Evolutionary conservation across 2,329 filamentous ascomycete genomes (phyloP), one percentile per base, ranked within the genome.

Genomic region (Fusarium palustre): DNA sequence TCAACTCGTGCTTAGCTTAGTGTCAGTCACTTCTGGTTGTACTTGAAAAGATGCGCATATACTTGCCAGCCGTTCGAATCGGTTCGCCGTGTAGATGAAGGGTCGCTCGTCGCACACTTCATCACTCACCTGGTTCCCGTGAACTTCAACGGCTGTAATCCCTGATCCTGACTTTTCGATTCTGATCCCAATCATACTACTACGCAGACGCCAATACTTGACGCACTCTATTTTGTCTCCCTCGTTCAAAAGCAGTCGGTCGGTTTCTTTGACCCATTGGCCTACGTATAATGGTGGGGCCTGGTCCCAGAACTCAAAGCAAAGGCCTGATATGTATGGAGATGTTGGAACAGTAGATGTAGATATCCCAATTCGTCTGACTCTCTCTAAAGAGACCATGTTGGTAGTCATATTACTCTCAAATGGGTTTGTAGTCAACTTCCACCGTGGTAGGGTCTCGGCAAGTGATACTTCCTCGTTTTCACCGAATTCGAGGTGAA

Each of bases 41-140:
- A 16, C 4, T 9, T 38, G 4, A 0, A 38, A 38, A n/a, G n/a
- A 4, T 6, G 7, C 8, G 4, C 11, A 12, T 20, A 10, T 3
- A 39, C 36, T 39, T 39, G n/a, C 36, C 11, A 39, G 36, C 22
- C 7, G 36, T 20, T 20, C 18, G 6, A 20, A 13, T 39, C 6
- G 36, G 3, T 20, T 39, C 6, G n/a, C 36, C 11, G n/a, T 39
- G 11, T 22, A 12, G 12, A 20, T 39, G 36, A 12, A 13, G 10
- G n/a, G n/a, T 20, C 6, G 10, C n/a, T 22, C n/a, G 12, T 39
- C n/a, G 36, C 36, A 13, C 11, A 39, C 1, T 22, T 13, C 36
- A 20, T 22, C n/a, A 13, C n/a, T 20, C 12, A 39, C n/a, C 13
- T 22, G 3, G 12, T 39, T n/a, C 10, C n/a, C 36, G 20, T 13